A percentile compares a stretch with the other conserved stretches of the same genome.
Evolutionary conservation across 345 rosid genomes (phyloP).

Genomic region (Eucalyptus albens): DNA sequence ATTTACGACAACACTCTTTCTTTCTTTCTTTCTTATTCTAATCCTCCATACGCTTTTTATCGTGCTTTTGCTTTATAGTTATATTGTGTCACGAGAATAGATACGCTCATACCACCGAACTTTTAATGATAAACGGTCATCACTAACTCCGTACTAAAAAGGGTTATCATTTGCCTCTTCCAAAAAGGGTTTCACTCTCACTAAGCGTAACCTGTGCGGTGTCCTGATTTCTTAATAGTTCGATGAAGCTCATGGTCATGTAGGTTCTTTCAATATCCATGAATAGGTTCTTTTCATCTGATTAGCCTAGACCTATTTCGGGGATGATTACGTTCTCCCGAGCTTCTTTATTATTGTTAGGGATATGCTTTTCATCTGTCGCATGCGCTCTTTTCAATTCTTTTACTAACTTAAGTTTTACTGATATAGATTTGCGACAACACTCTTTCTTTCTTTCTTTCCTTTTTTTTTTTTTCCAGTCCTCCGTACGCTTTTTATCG

Average conservation of each 20-base stretch:
- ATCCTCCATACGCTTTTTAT: not conserved
- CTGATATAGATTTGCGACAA: not conserved
- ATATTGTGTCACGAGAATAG: not conserved
- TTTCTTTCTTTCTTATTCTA: not conserved
- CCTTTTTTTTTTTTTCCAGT: accelerated
- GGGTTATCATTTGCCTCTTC: not conserved
- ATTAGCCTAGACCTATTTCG: not conserved
- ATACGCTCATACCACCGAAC: too few species aligned
- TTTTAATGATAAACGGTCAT: not conserved
- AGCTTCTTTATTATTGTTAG: not conserved
- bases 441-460: not conserved
- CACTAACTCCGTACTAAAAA: not conserved
- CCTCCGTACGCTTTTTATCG: not conserved
- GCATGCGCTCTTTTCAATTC: not conserved
- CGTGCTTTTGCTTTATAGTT: not conserved
- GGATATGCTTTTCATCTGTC: not conserved
- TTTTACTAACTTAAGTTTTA: not conserved
- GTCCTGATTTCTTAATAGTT: not conserved
- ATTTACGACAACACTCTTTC: not conserved
- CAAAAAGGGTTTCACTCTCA: not conserved
- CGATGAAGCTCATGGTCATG: accelerated
- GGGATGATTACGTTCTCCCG: not conserved
- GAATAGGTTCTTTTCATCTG: not conserved
- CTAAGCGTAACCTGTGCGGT: accelerated
- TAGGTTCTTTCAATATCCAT: not conserved